Conservation (phyloP, 2,329 filamentous ascomycete species). For the Monilinia vaccinii-corymbosi region DNA sequence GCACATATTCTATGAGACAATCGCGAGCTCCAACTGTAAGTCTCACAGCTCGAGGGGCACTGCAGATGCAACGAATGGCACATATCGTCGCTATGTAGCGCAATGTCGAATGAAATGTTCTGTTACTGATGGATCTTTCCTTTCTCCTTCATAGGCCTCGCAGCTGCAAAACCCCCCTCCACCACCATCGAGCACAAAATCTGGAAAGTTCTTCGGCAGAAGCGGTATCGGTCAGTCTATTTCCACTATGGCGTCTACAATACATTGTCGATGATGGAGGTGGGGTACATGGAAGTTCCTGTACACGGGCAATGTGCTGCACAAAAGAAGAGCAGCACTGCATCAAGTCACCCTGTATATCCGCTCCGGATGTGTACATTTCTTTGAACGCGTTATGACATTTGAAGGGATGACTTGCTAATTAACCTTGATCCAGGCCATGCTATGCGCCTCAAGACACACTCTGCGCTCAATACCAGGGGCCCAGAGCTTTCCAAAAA, state of each 20-base stretch:
- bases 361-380: background rate
- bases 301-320: background rate
- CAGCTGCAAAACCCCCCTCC: conserved; percentile 87
- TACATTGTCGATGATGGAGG: background rate
- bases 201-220: conserved; percentile 79
- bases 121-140: conserved; percentile 10
- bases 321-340: background rate
- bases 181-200: conserved; percentile 84
- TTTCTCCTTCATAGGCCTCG: conserved; percentile 23
- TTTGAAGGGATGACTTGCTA: conserved; percentile 33
- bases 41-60: conserved; percentile 20
- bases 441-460: conserved; percentile 65
- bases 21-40: conserved; percentile 88
- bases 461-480: conserved; percentile 52
- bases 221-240: conserved; percentile 63
- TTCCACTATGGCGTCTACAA: conserved; percentile 15
- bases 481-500: conserved; percentile 87
- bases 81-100: background rate
- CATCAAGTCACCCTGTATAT: background rate
- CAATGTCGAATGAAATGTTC: background rate
- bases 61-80: background rate
- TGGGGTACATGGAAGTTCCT: background rate
- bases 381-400: background rate
- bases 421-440: conserved; percentile 57
- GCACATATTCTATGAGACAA: conserved; percentile 98